Conservation (phyloP, 1,284 basidiomycete species). For the Trametes pubescens region DNA sequence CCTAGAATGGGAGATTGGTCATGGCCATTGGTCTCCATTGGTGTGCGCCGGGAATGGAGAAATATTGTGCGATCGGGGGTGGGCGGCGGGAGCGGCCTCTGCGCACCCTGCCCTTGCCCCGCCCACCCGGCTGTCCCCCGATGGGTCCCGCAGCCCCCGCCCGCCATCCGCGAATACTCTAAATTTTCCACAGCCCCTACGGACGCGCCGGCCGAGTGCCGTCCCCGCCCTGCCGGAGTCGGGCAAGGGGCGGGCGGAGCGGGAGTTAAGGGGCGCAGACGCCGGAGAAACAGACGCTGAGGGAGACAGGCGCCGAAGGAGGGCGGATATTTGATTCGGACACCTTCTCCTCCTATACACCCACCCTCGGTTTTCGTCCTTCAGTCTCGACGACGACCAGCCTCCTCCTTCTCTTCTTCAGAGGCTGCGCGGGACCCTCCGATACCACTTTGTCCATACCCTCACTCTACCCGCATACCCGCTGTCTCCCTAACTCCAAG, state of each 20-base stretch:
- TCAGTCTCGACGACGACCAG: constrained; percentile 42
- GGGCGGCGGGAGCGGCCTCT: background rate
- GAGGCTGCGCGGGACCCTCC: constrained; percentile 43
- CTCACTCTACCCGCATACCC: constrained; percentile 47
- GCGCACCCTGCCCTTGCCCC: too few species aligned
- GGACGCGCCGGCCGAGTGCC: too few species aligned
- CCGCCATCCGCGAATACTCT: too few species aligned
- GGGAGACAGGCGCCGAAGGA: constrained; percentile 4
- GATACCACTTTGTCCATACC: constrained; percentile 51
- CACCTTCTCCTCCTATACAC: constrained; percentile 38
- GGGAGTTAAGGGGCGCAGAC: background rate
- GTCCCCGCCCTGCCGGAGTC: too few species aligned
- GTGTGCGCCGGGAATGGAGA: constrained; percentile 8
- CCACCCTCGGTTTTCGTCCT: constrained; percentile 40
- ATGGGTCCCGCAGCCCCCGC: too few species aligned
- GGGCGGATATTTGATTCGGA: constrained; percentile 33
- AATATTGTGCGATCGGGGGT: constrained; percentile 20
- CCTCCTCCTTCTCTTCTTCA: constrained; percentile 39
- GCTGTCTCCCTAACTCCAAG: constrained; percentile 46
- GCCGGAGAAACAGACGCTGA: too few species aligned
- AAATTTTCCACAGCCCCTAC: too few species aligned
- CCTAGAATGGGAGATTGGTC: constrained; percentile 16
- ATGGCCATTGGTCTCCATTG: constrained; percentile 1
- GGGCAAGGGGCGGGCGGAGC: constrained; percentile 2
- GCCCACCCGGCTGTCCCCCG: too few species aligned